Percentiles rank a stretch among this genome's conserved stretches.
phyloP scores from a whole-genome alignment of 345 rosid species.

The Eucalyptus microcorys region DNA sequence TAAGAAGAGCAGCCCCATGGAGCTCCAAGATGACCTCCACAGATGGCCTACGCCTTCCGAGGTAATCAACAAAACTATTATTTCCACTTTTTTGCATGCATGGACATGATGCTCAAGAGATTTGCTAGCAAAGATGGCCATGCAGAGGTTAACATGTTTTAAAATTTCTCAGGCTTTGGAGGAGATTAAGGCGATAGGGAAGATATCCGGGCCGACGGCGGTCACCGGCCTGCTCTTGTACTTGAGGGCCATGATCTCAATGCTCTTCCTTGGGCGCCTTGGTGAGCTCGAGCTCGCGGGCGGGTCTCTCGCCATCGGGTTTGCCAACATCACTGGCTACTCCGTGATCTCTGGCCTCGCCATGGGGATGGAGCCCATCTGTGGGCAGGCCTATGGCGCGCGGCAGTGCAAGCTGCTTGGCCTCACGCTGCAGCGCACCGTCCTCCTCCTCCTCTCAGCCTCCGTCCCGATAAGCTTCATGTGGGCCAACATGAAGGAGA shows the following conservation, averaged over 20 bases:
- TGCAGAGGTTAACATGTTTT: neutral
- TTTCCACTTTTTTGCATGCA: neutral
- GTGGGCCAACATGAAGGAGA: slow-evolving; percentile 67
- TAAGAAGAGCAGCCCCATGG: neutral
- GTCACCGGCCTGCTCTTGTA: slow-evolving; percentile 72
- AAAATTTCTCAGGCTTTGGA: slow-evolving; percentile 38
- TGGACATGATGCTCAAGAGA: neutral
- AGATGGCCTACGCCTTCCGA: slow-evolving; percentile 81
- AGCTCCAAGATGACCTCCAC: slow-evolving; percentile 12
- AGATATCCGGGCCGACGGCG: slow-evolving; percentile 83
- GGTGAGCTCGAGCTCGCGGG: slow-evolving; percentile 95
- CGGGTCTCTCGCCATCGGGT: slow-evolving; percentile 89
- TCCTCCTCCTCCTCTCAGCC: slow-evolving; percentile 75
- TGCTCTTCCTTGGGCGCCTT: slow-evolving; percentile 89
- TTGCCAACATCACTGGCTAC: slow-evolving; percentile 96
- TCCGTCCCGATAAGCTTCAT: slow-evolving; percentile 75
- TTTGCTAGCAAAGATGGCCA: neutral
- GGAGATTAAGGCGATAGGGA: slow-evolving; percentile 80
- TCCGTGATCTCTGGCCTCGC: slow-evolving; percentile 92
- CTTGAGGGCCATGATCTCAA: slow-evolving; percentile 92
- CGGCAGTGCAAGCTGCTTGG: slow-evolving; percentile 86
- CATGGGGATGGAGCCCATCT: slow-evolving; percentile 99
- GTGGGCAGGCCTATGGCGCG: slow-evolving; percentile 94
- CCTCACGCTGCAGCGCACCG: slow-evolving; percentile 83
- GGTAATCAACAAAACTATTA: slow-evolving; percentile 16